Evolutionary conservation across 306 rosid species (phyloP).

Genomic region (Ormosia semicastrata): DNA sequence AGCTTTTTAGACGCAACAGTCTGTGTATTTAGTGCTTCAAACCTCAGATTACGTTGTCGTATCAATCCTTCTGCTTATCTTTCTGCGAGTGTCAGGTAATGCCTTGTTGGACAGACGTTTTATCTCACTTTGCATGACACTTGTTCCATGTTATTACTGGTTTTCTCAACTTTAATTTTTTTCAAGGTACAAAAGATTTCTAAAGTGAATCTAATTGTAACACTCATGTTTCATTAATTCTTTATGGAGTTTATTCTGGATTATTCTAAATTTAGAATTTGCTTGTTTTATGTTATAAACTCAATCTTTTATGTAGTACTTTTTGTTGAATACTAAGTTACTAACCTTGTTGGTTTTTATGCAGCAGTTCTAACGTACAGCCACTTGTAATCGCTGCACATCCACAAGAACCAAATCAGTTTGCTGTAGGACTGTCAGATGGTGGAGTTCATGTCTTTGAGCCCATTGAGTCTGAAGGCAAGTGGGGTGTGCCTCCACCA

Average conservation of each 20-base stretch:
- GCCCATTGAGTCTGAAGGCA: slow-evolving; percentile 93
- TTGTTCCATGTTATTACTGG: background rate
- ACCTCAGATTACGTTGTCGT: slow-evolving; percentile 82
- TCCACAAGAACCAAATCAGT: slow-evolving; percentile 94
- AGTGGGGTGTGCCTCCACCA: slow-evolving; percentile 95
- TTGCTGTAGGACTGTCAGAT: slow-evolving; percentile 87
- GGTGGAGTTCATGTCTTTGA: slow-evolving; percentile 93
- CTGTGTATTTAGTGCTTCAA: slow-evolving; percentile 70
- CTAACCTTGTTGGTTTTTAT: slow-evolving; percentile 21
- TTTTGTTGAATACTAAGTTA: background rate
- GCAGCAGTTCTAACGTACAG: slow-evolving; percentile 67
- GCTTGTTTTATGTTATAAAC: background rate
- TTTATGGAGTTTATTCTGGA: background rate
- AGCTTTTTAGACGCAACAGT: slow-evolving; percentile 86
- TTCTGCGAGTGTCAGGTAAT: slow-evolving; percentile 76
- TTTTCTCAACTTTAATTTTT: background rate
- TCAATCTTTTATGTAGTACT: background rate
- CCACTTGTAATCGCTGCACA: slow-evolving; percentile 95
- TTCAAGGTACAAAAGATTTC: background rate
- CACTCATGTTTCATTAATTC: background rate
- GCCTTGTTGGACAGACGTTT: background rate
- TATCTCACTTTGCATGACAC: background rate
- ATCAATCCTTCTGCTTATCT: slow-evolving; percentile 88
- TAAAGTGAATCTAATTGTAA: background rate
- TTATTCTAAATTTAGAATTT: background rate